A percentile compares a stretch with the other conserved stretches of the same genome.
phyloP scores from a whole-genome alignment of 768 basidiomycete genomes.

The Leccinum broughii region DNA sequence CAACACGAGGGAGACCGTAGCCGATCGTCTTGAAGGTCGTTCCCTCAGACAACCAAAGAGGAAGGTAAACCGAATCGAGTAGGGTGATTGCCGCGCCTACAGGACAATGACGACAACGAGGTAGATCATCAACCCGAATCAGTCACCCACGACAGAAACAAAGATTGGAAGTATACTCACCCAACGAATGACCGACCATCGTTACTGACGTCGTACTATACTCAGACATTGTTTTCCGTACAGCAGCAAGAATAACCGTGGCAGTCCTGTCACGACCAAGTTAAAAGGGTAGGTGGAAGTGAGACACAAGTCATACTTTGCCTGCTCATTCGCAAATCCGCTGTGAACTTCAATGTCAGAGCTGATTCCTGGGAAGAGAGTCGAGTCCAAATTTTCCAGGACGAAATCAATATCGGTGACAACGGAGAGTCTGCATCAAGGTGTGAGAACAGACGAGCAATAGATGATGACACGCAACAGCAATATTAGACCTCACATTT shows the following conservation, averaged over 20 bases:
- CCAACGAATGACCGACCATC: constrained; percentile 45
- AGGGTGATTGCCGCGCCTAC: constrained; percentile 39
- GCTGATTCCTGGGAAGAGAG: constrained; percentile 51
- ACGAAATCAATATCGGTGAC: constrained; percentile 46
- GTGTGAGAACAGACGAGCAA: neutral
- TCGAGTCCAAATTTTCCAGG: constrained; percentile 33
- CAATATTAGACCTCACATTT: constrained; percentile 25
- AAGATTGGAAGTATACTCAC: constrained; percentile 19
- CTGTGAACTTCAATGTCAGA: constrained; percentile 43
- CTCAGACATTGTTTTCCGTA: constrained; percentile 38
- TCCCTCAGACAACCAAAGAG: neutral
- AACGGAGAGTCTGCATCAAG: constrained; percentile 28
- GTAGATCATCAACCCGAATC: neutral
- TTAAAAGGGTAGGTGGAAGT: neutral
- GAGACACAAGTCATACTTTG: constrained; percentile 35
- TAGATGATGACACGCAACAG: neutral
- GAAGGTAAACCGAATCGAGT: neutral
- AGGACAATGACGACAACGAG: neutral
- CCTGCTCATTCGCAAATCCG: constrained; percentile 49
- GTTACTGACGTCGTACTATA: constrained; percentile 41
- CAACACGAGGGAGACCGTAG: constrained; percentile 22
- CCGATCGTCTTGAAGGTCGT: constrained; percentile 6
- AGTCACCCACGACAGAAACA: too few species aligned
- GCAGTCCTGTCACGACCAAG: constrained; percentile 37
- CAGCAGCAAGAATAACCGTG: constrained; percentile 44